These are phyloP conservation scores for Solanum lycopersicoides DNA, from an alignment of 257 asterid species.

Conservation along the genomic window DNA sequence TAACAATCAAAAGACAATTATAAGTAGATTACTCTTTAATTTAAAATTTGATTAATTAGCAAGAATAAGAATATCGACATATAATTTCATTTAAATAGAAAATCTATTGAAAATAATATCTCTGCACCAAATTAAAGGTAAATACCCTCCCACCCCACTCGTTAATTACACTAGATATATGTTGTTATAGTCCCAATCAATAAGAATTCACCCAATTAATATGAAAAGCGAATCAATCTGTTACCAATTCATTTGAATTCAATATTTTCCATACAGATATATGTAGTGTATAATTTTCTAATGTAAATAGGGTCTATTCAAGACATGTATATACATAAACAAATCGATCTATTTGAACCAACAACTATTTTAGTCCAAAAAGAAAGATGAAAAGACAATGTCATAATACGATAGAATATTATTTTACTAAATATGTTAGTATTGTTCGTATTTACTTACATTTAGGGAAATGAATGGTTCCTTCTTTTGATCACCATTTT, in stretches of 20 bases:
- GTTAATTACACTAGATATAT: too few relatives aligned
- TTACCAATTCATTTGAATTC: background rate
- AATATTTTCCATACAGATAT: too few relatives aligned
- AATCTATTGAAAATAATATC: too few relatives aligned
- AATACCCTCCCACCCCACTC: background rate
- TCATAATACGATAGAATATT: accelerated
- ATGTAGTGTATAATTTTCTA: accelerated
- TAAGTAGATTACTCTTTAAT: background rate
- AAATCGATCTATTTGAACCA: too few relatives aligned
- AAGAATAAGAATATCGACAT: background rate
- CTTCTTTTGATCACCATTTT: constrained; percentile 9
- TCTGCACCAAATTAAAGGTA: too few relatives aligned
- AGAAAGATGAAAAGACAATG: too few relatives aligned
- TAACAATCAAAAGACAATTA: background rate
- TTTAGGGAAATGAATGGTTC: constrained; percentile 22
- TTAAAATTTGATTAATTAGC: background rate
- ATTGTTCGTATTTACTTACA: background rate
- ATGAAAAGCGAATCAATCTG: accelerated
- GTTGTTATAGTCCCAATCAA: background rate
- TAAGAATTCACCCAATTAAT: background rate
- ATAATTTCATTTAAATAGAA: too few relatives aligned
- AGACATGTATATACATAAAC: too few relatives aligned
- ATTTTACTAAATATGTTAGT: accelerated
- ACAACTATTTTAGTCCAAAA: background rate
- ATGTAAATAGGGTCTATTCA: too few relatives aligned